Conservation (phyloP, 352 stramenopile species). For the Phytophthora niederhauseri region DNA sequence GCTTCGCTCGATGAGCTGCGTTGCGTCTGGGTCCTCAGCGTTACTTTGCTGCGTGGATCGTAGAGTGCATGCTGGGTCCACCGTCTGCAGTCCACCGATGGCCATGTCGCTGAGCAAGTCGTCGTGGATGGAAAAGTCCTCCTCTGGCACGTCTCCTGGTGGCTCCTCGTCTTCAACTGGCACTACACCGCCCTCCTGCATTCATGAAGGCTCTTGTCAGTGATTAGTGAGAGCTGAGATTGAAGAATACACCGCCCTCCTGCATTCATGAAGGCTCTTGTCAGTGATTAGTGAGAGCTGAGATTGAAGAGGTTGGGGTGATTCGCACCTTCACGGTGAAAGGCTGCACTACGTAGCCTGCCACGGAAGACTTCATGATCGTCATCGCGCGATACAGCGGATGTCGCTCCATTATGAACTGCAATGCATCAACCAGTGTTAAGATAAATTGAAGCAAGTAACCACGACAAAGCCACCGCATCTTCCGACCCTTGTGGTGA, state of each 20-base stretch:
- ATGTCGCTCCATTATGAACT: constrained; percentile 76
- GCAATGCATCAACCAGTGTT: constrained; percentile 13
- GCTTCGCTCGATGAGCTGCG: constrained; percentile 29
- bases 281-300: constrained; percentile 3
- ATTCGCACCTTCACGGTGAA: constrained; percentile 58
- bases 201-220: constrained; percentile 6
- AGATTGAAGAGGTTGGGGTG: not conserved
- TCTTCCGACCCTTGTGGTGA: constrained; percentile 57
- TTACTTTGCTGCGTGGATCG: constrained; percentile 68
- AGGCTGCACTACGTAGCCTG: constrained; percentile 63
- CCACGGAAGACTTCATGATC: constrained; percentile 67
- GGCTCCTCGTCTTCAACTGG: constrained; percentile 32
- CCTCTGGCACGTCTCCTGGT: constrained; percentile 18
- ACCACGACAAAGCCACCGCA: not conserved
- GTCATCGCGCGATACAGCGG: constrained; percentile 51
- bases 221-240: not conserved
- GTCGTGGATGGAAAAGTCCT: constrained; percentile 56
- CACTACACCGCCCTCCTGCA: constrained; percentile 52
- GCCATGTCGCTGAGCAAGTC: constrained; percentile 59
- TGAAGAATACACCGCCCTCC: constrained; percentile 41
- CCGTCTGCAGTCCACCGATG: constrained; percentile 42
- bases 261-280: constrained; percentile 16
- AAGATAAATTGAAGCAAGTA: constrained; percentile 14
- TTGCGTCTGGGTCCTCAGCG: constrained; percentile 28
- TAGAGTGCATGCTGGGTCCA: constrained; percentile 54